Percentiles rank a stretch among this genome's conserved stretches.
Conservation (phyloP, 495 filamentous ascomycete species). For the Penicillium angulare region DNA sequence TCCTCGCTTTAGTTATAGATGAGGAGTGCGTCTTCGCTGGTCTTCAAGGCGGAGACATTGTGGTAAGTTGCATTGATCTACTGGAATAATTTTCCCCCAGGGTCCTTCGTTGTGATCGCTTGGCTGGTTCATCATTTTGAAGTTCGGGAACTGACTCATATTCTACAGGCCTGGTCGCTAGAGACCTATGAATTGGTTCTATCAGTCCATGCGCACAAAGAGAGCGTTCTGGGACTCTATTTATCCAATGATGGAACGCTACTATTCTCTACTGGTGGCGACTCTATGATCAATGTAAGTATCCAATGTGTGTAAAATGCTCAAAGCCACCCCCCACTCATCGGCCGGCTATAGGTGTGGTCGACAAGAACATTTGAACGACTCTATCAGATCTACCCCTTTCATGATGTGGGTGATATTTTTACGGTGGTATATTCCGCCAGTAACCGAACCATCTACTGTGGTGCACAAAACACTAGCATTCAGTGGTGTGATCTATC, state of each 20-base stretch:
- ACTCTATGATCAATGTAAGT: constrained; percentile 86
- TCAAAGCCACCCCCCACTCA: no score
- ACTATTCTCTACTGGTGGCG: constrained; percentile 90
- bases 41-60: constrained; percentile 86
- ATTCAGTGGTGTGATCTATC: constrained; percentile 72
- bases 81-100: no score
- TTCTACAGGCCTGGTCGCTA: constrained; percentile 72
- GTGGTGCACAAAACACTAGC: constrained; percentile 91
- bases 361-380: constrained; percentile 56
- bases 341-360: constrained; percentile 65
- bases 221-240: constrained; percentile 83
- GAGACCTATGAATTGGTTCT: constrained; percentile 76
- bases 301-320: no score
- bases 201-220: constrained; percentile 79
- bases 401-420: constrained; percentile 92
- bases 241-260: constrained; percentile 70
- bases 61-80: no score
- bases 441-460: constrained; percentile 75
- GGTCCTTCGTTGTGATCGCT: no score
- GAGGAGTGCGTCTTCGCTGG: constrained; percentile 65
- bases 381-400: constrained; percentile 89
- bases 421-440: constrained; percentile 88
- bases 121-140: not conserved
- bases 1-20: constrained; percentile 46
- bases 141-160: constrained; percentile 11